Conservation (phyloP, 768 basidiomycete species). For the Termitomyces sp. region DNA sequence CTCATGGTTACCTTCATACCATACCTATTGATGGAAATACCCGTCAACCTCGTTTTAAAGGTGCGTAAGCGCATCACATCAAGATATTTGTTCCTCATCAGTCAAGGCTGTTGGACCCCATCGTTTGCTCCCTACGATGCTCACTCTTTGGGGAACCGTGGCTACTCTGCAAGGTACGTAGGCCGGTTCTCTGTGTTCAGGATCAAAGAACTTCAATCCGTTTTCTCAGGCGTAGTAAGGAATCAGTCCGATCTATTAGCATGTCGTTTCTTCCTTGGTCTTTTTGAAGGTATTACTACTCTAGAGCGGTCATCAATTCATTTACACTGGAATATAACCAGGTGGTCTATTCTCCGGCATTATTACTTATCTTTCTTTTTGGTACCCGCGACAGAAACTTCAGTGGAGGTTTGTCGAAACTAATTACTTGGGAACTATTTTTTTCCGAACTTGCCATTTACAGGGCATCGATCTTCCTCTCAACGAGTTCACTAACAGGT, state of each 20-base stretch:
- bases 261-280: not conserved
- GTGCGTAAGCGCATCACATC: not conserved
- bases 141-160: not conserved
- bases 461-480: slow-evolving; percentile 44
- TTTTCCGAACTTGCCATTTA: slow-evolving; percentile 25
- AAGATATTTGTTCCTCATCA: not conserved
- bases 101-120: not conserved
- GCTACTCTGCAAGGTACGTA: not conserved
- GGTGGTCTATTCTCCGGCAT: slow-evolving; percentile 55
- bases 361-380: slow-evolving; percentile 51
- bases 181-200: not conserved
- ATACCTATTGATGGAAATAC: not conserved
- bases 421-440: slow-evolving; percentile 16
- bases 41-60: not conserved
- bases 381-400: slow-evolving; percentile 45
- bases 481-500: slow-evolving; percentile 52
- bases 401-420: slow-evolving; percentile 30
- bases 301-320: not conserved
- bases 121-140: not conserved
- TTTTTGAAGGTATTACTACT: not conserved
- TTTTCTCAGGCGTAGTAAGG: not conserved
- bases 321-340: slow-evolving; percentile 11
- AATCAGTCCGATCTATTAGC: not conserved
- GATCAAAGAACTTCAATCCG: not conserved
- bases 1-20: not conserved